Percentiles rank a stretch among this genome's conserved stretches.
These are phyloP conservation scores for Saprolegnia diclina DNA, from an alignment of 352 stramenopile species.

Conservation along the genomic window DNA sequence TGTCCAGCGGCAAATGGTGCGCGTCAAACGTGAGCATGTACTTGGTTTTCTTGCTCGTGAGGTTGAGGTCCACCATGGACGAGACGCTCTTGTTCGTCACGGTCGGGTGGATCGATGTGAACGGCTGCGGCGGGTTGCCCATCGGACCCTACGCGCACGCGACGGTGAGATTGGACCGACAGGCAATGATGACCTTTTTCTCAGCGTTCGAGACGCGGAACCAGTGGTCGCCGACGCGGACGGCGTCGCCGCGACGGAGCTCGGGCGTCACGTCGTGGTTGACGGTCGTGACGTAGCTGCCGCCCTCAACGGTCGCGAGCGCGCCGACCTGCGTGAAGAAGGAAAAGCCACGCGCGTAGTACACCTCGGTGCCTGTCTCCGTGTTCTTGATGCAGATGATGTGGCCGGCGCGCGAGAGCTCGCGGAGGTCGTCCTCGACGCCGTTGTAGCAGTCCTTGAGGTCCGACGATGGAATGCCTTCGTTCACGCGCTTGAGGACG, in stretches of 20 bases:
- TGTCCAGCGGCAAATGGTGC: conserved; percentile 69
- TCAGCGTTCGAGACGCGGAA: conserved; percentile 65
- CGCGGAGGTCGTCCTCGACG: conserved; percentile 71
- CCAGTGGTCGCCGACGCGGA: conserved; percentile 75
- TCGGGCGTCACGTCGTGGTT: conserved; percentile 64
- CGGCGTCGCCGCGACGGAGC: conserved; percentile 65
- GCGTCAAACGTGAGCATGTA: conserved; percentile 85
- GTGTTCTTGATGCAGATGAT: conserved; percentile 83
- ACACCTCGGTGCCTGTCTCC: conserved; percentile 70
- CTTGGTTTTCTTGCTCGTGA: conserved; percentile 61
- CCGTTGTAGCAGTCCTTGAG: conserved; percentile 76
- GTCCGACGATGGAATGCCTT: conserved; percentile 78
- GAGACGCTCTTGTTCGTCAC: conserved; percentile 73
- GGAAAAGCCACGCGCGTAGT: conserved; percentile 53
- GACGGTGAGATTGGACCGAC: not conserved
- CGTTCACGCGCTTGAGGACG: conserved; percentile 66
- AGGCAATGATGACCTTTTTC: too few species aligned
- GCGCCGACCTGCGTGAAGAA: conserved; percentile 77
- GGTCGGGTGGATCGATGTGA: conserved; percentile 41
- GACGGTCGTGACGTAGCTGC: conserved; percentile 55
- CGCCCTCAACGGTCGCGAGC: conserved; percentile 61
- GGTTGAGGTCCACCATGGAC: conserved; percentile 67
- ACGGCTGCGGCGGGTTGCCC: conserved; percentile 58
- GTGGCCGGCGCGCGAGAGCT: conserved; percentile 62
- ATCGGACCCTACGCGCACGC: not conserved